Percentiles rank a stretch among this genome's conserved stretches.
Evolutionary conservation across 2,329 filamentous ascomycete species (phyloP).

Genomic region (Colletotrichum paranaense): DNA sequence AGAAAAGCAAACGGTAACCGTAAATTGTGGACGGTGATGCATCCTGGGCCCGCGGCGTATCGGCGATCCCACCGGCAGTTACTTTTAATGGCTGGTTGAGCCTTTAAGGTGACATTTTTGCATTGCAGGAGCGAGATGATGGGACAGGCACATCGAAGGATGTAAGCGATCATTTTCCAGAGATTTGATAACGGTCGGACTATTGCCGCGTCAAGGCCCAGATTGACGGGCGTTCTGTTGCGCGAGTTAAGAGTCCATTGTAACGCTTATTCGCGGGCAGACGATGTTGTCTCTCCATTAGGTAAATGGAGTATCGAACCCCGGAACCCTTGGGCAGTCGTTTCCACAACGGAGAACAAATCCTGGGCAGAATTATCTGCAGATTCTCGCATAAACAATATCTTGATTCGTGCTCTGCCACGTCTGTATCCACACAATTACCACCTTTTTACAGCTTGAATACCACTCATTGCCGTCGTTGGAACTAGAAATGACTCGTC

Average conservation of each 20-base stretch:
- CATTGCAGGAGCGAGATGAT: not conserved
- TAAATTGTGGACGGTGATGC: not conserved
- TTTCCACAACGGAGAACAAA: not conserved
- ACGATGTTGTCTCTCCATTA: not conserved
- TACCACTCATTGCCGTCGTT: not conserved
- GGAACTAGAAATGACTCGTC: slow-evolving; percentile 6
- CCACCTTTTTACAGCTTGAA: not conserved
- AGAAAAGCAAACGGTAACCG: not conserved
- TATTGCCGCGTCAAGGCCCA: not conserved
- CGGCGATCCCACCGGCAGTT: not conserved
- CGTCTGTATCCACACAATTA: not conserved
- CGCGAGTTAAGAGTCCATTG: not conserved
- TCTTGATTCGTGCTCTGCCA: not conserved
- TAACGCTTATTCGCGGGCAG: not conserved
- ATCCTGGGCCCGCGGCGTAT: not conserved
- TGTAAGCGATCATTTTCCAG: no score
- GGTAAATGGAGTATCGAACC: not conserved
- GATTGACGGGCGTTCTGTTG: not conserved
- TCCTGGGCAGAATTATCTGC: not conserved
- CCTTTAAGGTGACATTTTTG: not conserved
- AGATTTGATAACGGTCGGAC: not conserved
- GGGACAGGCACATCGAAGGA: no score
- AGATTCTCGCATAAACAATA: not conserved
- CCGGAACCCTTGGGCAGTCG: not conserved
- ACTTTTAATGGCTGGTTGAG: not conserved